phyloP scores from a whole-genome alignment of 129 eudicot genomes.

The Solidago caesia region DNA sequence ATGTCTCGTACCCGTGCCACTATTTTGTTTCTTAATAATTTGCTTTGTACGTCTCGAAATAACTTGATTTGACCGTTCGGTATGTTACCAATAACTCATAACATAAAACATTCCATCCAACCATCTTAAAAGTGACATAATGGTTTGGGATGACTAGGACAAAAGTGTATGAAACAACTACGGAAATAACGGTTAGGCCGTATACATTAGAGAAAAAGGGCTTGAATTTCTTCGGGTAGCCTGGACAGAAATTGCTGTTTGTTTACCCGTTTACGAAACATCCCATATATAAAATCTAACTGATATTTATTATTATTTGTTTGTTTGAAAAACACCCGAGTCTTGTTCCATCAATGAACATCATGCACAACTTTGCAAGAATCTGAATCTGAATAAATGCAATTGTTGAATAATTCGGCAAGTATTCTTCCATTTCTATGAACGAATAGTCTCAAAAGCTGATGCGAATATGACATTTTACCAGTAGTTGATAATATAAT shows the following conservation, averaged over 20 bases:
- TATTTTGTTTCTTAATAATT: too few species aligned
- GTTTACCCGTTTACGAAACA: background rate
- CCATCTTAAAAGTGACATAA: too few species aligned
- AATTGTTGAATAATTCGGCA: background rate
- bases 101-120: too few species aligned
- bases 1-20: too few species aligned
- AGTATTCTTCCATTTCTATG: background rate
- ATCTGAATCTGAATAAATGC: slow-evolving; percentile 6
- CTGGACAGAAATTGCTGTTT: background rate
- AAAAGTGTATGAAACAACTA: too few species aligned
- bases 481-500: background rate
- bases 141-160: too few species aligned
- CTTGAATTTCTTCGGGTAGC: background rate
- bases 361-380: background rate
- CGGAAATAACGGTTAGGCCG: too few species aligned
- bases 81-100: too few species aligned
- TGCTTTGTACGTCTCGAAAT: too few species aligned
- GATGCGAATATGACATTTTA: background rate
- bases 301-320: background rate
- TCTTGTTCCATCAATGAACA: background rate
- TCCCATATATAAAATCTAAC: background rate
- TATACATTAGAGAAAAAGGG: background rate
- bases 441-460: background rate
- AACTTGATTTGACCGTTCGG: too few species aligned
- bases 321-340: background rate